phyloP scores from a whole-genome alignment of 495 filamentous ascomycete genomes.

The Aspergillus saccharolyticus region DNA sequence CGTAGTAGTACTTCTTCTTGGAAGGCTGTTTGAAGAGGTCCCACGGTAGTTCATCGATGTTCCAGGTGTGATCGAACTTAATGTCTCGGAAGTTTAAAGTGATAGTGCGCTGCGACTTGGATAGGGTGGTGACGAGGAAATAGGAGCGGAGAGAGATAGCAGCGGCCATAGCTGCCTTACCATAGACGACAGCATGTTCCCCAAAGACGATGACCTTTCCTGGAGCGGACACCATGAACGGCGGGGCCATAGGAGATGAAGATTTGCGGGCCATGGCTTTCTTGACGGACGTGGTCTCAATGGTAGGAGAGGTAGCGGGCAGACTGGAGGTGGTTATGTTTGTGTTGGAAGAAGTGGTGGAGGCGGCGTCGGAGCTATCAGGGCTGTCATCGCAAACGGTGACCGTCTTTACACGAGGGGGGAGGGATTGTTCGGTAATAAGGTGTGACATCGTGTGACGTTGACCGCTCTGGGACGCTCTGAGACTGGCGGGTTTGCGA shows the following conservation, averaged over 20 bases:
- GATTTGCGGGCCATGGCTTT: slow-evolving; percentile 37
- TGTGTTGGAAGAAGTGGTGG: slow-evolving; percentile 16
- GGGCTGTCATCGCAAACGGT: slow-evolving; percentile 19
- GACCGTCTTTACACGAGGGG: slow-evolving; percentile 12
- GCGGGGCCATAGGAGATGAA: slow-evolving; percentile 59
- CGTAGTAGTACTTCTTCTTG: slow-evolving; percentile 92
- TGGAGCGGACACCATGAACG: slow-evolving; percentile 96
- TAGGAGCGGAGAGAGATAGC: slow-evolving; percentile 93
- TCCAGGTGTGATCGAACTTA: slow-evolving; percentile 80
- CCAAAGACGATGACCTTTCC: slow-evolving; percentile 97
- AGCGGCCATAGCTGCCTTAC: slow-evolving; percentile 92
- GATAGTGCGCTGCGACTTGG: slow-evolving; percentile 78
- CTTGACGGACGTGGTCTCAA: slow-evolving; percentile 14
- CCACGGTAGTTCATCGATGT: slow-evolving; percentile 89
- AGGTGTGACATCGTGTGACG: slow-evolving; percentile 24
- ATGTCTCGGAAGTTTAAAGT: slow-evolving; percentile 86
- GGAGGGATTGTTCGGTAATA: slow-evolving; percentile 16
- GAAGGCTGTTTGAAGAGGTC: slow-evolving; percentile 64
- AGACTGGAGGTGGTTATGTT: slow-evolving; percentile 20
- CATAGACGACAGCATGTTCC: slow-evolving; percentile 94
- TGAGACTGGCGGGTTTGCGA: slow-evolving; percentile 22
- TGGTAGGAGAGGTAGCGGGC: slow-evolving; percentile 22
- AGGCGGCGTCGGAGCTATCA: slow-evolving; percentile 17
- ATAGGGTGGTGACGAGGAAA: slow-evolving; percentile 84
- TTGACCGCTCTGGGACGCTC: slow-evolving; percentile 9